Conservation (phyloP, 495 filamentous ascomycete species). For the Poronia punctata region DNA sequence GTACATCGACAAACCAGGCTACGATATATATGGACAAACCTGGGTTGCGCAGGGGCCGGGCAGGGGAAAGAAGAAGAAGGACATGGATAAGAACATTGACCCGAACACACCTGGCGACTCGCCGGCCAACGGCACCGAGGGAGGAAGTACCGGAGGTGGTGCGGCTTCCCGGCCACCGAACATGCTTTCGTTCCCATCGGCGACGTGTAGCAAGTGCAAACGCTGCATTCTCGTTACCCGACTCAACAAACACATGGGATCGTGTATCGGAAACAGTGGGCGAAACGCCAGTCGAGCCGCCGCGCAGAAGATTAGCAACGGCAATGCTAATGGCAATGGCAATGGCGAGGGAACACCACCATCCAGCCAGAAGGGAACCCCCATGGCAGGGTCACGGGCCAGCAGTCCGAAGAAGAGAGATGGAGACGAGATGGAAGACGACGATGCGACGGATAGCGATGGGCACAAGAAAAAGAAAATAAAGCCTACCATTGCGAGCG, state of each 20-base stretch:
- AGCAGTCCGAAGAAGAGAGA: slow-evolving; percentile 47
- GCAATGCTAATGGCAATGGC: slow-evolving; percentile 38
- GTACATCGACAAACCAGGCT: slow-evolving; percentile 62
- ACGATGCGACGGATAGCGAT: slow-evolving; percentile 42
- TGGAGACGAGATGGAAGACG: slow-evolving; percentile 41
- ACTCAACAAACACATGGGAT: slow-evolving; percentile 70
- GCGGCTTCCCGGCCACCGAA: slow-evolving; percentile 39
- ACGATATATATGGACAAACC: slow-evolving; percentile 78
- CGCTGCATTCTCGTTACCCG: slow-evolving; percentile 46
- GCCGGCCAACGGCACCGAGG: slow-evolving; percentile 39
- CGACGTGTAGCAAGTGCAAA: slow-evolving; percentile 49
- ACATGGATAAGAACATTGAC: slow-evolving; percentile 50
- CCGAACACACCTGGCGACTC: slow-evolving; percentile 41
- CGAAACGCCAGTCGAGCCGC: slow-evolving; percentile 57
- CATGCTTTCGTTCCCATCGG: slow-evolving; percentile 56
- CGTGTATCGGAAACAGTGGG: slow-evolving; percentile 71
- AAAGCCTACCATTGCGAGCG: slow-evolving; percentile 32
- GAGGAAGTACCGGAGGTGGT: slow-evolving; percentile 28
- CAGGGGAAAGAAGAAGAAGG: slow-evolving; percentile 54
- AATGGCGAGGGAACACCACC: slow-evolving; percentile 48
- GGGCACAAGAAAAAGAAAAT: slow-evolving; percentile 47
- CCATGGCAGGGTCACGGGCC: slow-evolving; percentile 41
- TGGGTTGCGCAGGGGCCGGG: slow-evolving; percentile 50
- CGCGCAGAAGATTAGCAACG: slow-evolving; percentile 48
- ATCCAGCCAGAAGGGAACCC: slow-evolving; percentile 54